These are phyloP conservation scores for Neonectria neomacrospora DNA, from an alignment of 2,329 filamentous ascomycete genomes.

Conservation along the genomic window DNA sequence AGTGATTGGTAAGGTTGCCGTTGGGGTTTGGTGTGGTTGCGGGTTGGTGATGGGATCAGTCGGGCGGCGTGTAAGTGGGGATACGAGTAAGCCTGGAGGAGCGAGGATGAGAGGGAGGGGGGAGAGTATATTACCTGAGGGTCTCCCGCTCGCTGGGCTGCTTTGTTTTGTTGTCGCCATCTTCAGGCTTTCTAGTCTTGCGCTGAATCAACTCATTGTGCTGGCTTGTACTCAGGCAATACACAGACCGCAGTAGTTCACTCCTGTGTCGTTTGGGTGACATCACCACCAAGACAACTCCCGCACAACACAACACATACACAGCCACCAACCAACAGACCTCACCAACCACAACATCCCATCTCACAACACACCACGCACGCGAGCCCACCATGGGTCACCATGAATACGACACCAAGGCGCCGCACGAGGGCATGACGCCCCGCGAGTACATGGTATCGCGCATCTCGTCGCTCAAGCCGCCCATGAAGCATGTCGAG, in stretches of 20 bases:
- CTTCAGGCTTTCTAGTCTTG: background rate
- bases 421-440: conserved; percentile 63
- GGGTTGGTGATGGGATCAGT: conserved; percentile 35
- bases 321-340: background rate
- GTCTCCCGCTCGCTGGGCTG: background rate
- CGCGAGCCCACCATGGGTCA: conserved; percentile 35
- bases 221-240: background rate
- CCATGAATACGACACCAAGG: conserved; percentile 48
- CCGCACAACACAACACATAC: background rate
- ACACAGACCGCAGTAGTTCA: background rate
- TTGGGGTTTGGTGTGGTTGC: background rate
- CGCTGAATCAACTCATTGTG: background rate
- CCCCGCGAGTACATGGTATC: conserved; percentile 59
- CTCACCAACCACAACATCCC: background rate
- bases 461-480: conserved; percentile 66
- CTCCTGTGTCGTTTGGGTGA: background rate
- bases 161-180: background rate
- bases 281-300: background rate
- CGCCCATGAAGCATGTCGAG: conserved; percentile 63
- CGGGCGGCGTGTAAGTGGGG: conserved; percentile 31
- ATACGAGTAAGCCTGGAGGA: conserved; percentile 5
- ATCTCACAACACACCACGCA: background rate
- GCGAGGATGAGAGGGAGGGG: background rate
- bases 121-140: conserved; percentile 30
- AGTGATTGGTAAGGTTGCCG: background rate